Evolutionary conservation across 2,329 filamentous ascomycete species (phyloP).

Genomic region (Hymenoscyphus fraxineus): DNA sequence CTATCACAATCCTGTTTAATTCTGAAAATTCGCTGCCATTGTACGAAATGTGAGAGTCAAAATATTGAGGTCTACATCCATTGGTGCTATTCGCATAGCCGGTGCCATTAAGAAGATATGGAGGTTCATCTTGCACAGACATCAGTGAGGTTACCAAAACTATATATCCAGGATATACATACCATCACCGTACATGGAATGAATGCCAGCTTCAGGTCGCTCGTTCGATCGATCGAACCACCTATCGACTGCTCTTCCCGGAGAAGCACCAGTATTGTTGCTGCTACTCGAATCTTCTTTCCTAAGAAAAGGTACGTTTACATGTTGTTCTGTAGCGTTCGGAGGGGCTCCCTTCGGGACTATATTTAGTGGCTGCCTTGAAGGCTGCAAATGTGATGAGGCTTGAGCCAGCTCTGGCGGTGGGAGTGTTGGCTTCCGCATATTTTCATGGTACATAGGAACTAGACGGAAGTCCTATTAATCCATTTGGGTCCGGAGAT

Average conservation of each 20-base stretch:
- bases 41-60: neutral
- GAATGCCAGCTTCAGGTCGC: slow-evolving; percentile 16
- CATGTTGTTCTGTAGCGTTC: neutral
- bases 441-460: neutral
- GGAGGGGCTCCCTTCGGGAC: neutral
- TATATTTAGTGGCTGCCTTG: neutral
- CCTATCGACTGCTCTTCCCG: slow-evolving; percentile 16
- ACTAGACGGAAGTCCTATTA: neutral
- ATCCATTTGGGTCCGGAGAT: neutral
- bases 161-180: slow-evolving; percentile 9
- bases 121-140: slow-evolving; percentile 25
- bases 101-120: slow-evolving; percentile 25
- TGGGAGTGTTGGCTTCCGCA: neutral
- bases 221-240: slow-evolving; percentile 32
- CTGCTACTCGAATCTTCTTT: neutral
- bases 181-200: slow-evolving; percentile 25
- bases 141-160: slow-evolving; percentile 6
- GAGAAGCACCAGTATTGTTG: slow-evolving; percentile 18
- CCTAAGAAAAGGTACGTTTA: neutral
- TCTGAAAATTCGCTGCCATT: slow-evolving; percentile 44
- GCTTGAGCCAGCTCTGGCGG: neutral
- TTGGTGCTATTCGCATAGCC: neutral
- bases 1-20: slow-evolving; percentile 78
- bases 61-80: neutral
- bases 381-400: neutral